A percentile compares a stretch with the other conserved stretches of the same genome.
Evolutionary conservation across 1,139 yeast species (phyloP).

Genomic region (Debaryomyces udenii): DNA sequence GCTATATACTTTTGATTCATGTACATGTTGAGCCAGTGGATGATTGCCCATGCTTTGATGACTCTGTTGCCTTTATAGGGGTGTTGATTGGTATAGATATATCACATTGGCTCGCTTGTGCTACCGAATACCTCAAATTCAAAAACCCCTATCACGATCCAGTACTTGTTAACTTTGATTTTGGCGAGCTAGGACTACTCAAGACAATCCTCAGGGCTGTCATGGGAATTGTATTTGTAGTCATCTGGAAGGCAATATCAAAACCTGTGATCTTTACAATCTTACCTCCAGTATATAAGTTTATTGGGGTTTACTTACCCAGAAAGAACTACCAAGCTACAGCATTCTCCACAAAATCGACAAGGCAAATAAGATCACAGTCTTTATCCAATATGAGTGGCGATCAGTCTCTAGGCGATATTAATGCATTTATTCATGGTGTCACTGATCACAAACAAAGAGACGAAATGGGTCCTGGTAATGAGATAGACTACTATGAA

Average conservation of each 20-base stretch:
- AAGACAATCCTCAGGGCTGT: slow-evolving; percentile 48
- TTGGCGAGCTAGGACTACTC: slow-evolving; percentile 42
- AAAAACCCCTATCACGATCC: slow-evolving; percentile 28
- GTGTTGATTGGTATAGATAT: slow-evolving; percentile 78
- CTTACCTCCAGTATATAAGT: slow-evolving; percentile 51
- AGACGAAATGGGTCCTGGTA: slow-evolving; percentile 42
- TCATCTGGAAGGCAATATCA: slow-evolving; percentile 67
- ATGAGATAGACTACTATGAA: slow-evolving; percentile 48
- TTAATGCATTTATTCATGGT: slow-evolving; percentile 35
- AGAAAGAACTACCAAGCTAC: slow-evolving; percentile 43
- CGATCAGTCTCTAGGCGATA: slow-evolving; percentile 39
- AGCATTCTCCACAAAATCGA: slow-evolving; percentile 40
- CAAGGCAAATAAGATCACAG: slow-evolving; percentile 41
- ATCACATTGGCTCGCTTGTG: slow-evolving; percentile 49
- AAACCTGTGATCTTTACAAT: slow-evolving; percentile 62
- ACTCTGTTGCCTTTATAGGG: slow-evolving; percentile 90
- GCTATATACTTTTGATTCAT: slow-evolving; percentile 57
- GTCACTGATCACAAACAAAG: slow-evolving; percentile 29
- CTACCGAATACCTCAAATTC: slow-evolving; percentile 27
- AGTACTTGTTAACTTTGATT: slow-evolving; percentile 43
- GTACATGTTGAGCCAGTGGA: slow-evolving; percentile 87
- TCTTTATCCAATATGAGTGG: slow-evolving; percentile 41
- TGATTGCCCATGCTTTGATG: slow-evolving; percentile 95
- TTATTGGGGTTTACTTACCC: slow-evolving; percentile 46
- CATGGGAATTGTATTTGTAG: slow-evolving; percentile 62